Base-by-base conservation (phyloP, 2,329 filamentous ascomycete species). In the Epichloe baconii region DNA sequence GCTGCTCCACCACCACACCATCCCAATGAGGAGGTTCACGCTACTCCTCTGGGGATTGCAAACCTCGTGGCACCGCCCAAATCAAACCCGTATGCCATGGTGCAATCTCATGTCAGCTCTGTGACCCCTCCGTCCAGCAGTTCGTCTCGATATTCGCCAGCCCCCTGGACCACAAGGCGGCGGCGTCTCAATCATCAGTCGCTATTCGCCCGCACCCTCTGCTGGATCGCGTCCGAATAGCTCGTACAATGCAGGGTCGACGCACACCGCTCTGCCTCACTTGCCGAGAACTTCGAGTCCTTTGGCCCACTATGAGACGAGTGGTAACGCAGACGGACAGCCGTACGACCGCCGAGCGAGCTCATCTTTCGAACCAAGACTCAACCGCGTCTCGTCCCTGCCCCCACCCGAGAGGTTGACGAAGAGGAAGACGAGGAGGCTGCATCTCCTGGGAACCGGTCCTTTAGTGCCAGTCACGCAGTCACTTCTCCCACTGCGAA, bases 231-330 rank as follows among this genome's bases (percentile, higher is more conserved):
- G 75, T 12, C 65, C 68, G 2, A 64, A 67, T n/a, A 69, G 64
- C 44, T 74, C 76, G 17, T 71, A 69, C 34, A 63, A 65, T 54
- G 50, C 64, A 17, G 64, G 65, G 54, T 50, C 65, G 15, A 59
- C 72, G 8, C 70, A 74, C 26, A 67, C 76, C 14, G 64, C 72
- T 38, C 66, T 82, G 41, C 69, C 78, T 45, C 79, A 83, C 59
- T 74, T 80, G 54, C 80, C 81, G 8, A 71, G 81, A 55, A 84
- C 81, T 2, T 84, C 80, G 2, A 85, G 81, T 56, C 81, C 81
- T 0, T 64, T 84, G 53, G 80, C 80, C 5, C 79, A 84, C 57
- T 83, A 81, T 53, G 80, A 83, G 61, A 70, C 73, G 11, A 71
- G 70, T 7, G 68, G 70, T 49, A 69, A 71, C 35, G 66, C 68